Evolutionary conservation across 345 rosid species (phyloP).

Genomic region (Xanthoceras sorbifolium): DNA sequence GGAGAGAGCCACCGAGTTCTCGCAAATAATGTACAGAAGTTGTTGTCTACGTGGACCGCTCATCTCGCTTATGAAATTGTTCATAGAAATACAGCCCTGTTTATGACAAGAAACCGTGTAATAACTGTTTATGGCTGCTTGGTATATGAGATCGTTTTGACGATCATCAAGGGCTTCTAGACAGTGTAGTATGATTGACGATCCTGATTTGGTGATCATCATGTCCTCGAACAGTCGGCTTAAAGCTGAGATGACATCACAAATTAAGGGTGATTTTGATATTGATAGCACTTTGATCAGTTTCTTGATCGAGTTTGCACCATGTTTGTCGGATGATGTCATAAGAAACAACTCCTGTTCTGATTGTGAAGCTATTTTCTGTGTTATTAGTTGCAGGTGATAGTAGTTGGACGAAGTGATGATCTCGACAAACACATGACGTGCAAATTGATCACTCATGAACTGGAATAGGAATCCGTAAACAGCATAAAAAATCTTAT

Average conservation of each 20-base stretch:
- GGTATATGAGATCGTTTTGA: constrained; percentile 4
- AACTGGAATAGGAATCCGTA: too few relatives aligned
- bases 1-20: not conserved
- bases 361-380: too few relatives aligned
- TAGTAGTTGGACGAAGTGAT: too few relatives aligned
- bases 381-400: too few relatives aligned
- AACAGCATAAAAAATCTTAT: too few relatives aligned
- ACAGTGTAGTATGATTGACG: constrained; percentile 13
- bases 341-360: too few relatives aligned
- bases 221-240: not conserved
- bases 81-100: constrained; percentile 25
- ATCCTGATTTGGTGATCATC: constrained; percentile 16
- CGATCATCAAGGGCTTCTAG: not conserved
- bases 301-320: constrained; percentile 24
- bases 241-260: not conserved
- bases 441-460: too few relatives aligned
- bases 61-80: constrained; percentile 22
- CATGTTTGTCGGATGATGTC: not conserved
- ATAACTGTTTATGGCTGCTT: not conserved
- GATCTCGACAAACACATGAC: too few relatives aligned
- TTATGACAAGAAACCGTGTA: not conserved
- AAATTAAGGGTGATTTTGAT: not conserved
- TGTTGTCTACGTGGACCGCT: constrained; percentile 13
- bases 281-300: constrained; percentile 14
- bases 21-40: constrained; percentile 6